A percentile compares a stretch with the other conserved stretches of the same genome.
phyloP scores from a whole-genome alignment of 805 yeast genomes.

The Schizosaccharomyces osmophilus region DNA sequence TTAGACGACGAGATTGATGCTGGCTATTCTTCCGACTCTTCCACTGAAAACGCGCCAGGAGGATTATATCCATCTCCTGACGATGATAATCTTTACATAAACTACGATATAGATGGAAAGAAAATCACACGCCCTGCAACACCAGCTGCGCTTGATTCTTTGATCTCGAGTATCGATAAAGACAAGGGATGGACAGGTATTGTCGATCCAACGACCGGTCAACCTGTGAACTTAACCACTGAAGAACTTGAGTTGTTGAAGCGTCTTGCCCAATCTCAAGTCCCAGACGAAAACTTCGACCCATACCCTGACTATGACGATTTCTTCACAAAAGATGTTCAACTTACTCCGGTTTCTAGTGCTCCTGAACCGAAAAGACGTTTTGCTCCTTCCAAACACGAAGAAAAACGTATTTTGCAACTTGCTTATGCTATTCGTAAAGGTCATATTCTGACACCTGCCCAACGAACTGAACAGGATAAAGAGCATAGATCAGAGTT shows the following conservation, averaged over 20 bases:
- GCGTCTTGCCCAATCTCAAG: conserved; percentile 64
- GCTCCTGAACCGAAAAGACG: conserved; percentile 94
- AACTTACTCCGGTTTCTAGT: conserved; percentile 77
- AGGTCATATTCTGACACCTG: conserved; percentile 56
- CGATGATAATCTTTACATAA: conserved; percentile 92
- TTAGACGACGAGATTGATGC: conserved; percentile 82
- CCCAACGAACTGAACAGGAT: conserved; percentile 23
- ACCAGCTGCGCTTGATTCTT: conserved; percentile 77
- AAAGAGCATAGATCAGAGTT: conserved; percentile 26
- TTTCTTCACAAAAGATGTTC: conserved; percentile 75
- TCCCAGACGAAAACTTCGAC: conserved; percentile 51
- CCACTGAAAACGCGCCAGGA: conserved; percentile 50
- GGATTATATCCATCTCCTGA: conserved; percentile 27
- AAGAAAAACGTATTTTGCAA: conserved; percentile 89
- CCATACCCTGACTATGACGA: conserved; percentile 88
- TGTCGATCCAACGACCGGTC: conserved; percentile 71
- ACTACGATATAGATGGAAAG: conserved; percentile 90
- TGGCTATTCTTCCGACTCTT: conserved; percentile 70
- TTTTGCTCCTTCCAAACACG: conserved; percentile 88
- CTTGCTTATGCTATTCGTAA: conserved; percentile 88
- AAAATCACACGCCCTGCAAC: conserved; percentile 97
- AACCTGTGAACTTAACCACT: conserved; percentile 49
- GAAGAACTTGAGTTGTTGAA: conserved; percentile 78
- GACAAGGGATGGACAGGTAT: conserved; percentile 99
- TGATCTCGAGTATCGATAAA: conserved; percentile 70